A percentile compares a stretch with the other conserved stretches of the same genome.
These are phyloP conservation scores for Beauveria australis DNA, from an alignment of 2,329 filamentous ascomycete genomes.

Conservation along the genomic window DNA sequence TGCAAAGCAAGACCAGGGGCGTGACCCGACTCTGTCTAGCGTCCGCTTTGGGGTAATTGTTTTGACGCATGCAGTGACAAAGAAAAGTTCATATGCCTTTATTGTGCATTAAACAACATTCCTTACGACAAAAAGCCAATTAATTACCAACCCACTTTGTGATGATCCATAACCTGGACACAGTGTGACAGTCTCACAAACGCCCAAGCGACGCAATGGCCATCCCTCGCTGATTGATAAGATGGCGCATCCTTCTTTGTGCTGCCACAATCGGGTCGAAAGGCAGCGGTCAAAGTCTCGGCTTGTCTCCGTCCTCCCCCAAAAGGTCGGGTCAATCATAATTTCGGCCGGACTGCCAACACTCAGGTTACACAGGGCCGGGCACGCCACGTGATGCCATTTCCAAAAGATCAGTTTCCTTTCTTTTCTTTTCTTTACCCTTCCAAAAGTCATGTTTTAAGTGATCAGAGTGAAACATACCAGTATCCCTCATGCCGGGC, in stretches of 20 bases:
- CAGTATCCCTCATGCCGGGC: no score
- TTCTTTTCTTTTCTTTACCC: not conserved
- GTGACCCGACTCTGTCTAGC: not conserved
- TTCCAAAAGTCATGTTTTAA: no score
- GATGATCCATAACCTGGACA: not conserved
- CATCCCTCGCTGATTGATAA: slow-evolving; percentile 4
- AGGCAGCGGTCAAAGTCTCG: not conserved
- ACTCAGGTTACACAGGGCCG: no score
- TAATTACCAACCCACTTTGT: not conserved
- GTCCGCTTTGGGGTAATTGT: not conserved
- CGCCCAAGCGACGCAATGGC: not conserved
- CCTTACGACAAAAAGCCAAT: not conserved
- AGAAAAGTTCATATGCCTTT: not conserved
- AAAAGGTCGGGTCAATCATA: not conserved
- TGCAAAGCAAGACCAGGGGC: slow-evolving; percentile 3
- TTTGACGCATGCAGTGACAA: not conserved
- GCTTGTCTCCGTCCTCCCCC: not conserved
- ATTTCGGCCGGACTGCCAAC: not conserved
- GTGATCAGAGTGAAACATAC: not conserved
- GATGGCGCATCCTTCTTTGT: slow-evolving; percentile 2
- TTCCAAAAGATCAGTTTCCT: not conserved
- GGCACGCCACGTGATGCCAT: not conserved
- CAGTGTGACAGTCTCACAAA: not conserved
- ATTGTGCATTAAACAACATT: not conserved
- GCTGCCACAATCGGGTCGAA: not conserved